These are phyloP conservation scores for Pseudogymnoascus sp. DNA, from an alignment of 2,329 filamentous ascomycete genomes.

Conservation along the genomic window DNA sequence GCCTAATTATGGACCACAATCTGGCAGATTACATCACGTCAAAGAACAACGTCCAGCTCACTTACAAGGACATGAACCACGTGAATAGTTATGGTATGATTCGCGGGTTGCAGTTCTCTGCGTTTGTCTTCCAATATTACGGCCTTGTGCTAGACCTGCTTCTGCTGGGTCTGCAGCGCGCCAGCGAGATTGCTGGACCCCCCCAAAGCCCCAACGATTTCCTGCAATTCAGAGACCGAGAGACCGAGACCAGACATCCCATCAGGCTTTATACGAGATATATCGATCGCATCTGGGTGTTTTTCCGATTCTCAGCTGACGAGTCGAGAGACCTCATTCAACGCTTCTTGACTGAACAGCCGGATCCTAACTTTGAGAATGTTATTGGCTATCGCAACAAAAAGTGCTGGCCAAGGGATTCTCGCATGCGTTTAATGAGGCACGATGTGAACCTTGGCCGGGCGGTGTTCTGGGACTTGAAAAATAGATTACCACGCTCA, in stretches of 20 bases:
- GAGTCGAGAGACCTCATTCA: constrained; percentile 95
- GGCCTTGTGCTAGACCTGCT: constrained; percentile 90
- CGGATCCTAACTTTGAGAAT: constrained; percentile 98
- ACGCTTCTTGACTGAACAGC: constrained; percentile 94
- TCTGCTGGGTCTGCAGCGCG: constrained; percentile 83
- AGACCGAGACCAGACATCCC: constrained; percentile 86
- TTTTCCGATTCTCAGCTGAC: constrained; percentile 86
- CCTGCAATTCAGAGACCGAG: constrained; percentile 87
- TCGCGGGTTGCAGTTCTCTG: constrained; percentile 93
- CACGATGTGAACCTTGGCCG: constrained; percentile 97
- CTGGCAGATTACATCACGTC: constrained; percentile 97
- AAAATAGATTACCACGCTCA: constrained; percentile 89
- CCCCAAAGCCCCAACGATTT: constrained; percentile 95
- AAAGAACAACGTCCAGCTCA: constrained; percentile 98
- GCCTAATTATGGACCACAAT: constrained; percentile 99
- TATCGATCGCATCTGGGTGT: constrained; percentile 98
- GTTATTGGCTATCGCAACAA: constrained; percentile 99
- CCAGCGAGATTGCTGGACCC: constrained; percentile 95
- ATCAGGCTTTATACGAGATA: constrained; percentile 97
- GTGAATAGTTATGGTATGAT: constrained; percentile 99
- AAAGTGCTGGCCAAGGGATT: constrained; percentile 98
- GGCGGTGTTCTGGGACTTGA: constrained; percentile 97
- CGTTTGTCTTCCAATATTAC: constrained; percentile 98
- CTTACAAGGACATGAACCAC: constrained; percentile 99
- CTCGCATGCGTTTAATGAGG: constrained; percentile 94